Percentiles rank a stretch among this genome's conserved stretches.
phyloP scores from a whole-genome alignment of 192 early-diverging fungal genomes.

The Coemansia sp. region DNA sequence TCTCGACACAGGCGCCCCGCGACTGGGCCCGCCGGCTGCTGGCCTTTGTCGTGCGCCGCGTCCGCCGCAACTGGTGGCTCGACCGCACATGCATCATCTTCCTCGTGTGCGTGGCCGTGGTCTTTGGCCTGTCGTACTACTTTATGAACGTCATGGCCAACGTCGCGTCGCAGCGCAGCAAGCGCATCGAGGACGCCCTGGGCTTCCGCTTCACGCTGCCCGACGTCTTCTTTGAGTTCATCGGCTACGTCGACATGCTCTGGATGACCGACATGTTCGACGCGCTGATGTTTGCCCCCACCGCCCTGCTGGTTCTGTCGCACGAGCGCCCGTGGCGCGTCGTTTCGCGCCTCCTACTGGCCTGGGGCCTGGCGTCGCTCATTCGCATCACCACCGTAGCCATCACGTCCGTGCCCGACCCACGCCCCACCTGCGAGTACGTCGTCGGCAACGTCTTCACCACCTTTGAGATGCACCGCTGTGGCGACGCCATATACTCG shows the following conservation, averaged over 20 bases:
- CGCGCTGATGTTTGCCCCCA: constrained; percentile 54
- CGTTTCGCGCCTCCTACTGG: constrained; percentile 51
- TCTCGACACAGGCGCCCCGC: too few relatives aligned
- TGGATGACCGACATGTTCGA: constrained; percentile 64
- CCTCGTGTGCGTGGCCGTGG: constrained; percentile 11
- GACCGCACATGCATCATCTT: constrained; percentile 37
- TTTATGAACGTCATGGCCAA: constrained; percentile 66
- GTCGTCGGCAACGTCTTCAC: constrained; percentile 56
- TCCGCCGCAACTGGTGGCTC: constrained; percentile 53
- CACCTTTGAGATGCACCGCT: constrained; percentile 56
- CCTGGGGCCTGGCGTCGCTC: constrained; percentile 55
- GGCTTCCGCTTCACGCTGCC: constrained; percentile 38
- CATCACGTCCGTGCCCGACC: constrained; percentile 65
- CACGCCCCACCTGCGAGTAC: constrained; percentile 56
- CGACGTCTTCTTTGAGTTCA: constrained; percentile 58
- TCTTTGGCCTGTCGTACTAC: constrained; percentile 51
- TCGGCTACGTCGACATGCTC: constrained; percentile 52
- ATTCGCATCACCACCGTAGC: constrained; percentile 61
- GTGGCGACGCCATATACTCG: constrained; percentile 64
- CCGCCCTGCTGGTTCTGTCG: constrained; percentile 49
- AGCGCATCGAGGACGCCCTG: constrained; percentile 34
- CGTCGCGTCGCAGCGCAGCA: constrained; percentile 57
- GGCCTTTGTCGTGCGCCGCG: constrained; percentile 20
- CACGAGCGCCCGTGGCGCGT: constrained; percentile 57
- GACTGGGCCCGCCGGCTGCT: too few relatives aligned